Base-by-base conservation (phyloP, 2,329 filamentous ascomycete genomes). In the Aureobasidium leucospermi region DNA sequence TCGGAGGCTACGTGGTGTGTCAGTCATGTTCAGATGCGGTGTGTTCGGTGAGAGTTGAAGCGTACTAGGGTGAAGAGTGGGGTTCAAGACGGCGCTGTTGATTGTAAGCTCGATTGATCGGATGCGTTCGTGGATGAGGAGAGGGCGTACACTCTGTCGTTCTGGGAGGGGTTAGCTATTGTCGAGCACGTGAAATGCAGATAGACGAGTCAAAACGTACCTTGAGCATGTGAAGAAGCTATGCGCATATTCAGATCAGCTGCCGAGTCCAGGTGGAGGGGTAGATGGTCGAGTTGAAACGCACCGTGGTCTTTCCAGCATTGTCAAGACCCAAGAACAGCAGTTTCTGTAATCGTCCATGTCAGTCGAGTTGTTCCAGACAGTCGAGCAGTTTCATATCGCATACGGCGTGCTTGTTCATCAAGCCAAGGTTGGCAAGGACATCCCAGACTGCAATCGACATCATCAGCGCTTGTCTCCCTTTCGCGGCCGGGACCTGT, bases 291-390 rank as follows among this genome's bases (percentile, higher is more conserved):
- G n/a, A n/a, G 48, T 62, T 15, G 38, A 42, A 31, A 59, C 70
- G 60, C 68, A 72, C 70, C 46, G 91, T 96, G 58, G 91, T 96
- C 82, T 96, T 96, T 77, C 91, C 91, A 55, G 91, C 91, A 79
- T 96, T 96, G 75, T 96, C 91, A 63, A 96, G 86, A 68, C 91
- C 91, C 65, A 96, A 85, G 79, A 96, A 96, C 61, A 96, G 84
- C 62, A 96, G 84, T 84, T 96, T 96, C 61, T 65, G 38, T 23
- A 10, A 2, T 29, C 42, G 36, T 15, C 11, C 8, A 16, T 32
- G 36, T 58, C 55, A 61, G 49, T 34, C 36, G 1, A 2, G 11
- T 41, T 19, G 19, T 41, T 36, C 7, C 19, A 38, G 41, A 19
- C 1, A 9, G 4, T 46, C 19, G 10, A 46, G 23, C 2, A 36